phyloP scores from a whole-genome alignment of 306 rosid genomes.

The Cotoneaster glaucophyllus region DNA sequence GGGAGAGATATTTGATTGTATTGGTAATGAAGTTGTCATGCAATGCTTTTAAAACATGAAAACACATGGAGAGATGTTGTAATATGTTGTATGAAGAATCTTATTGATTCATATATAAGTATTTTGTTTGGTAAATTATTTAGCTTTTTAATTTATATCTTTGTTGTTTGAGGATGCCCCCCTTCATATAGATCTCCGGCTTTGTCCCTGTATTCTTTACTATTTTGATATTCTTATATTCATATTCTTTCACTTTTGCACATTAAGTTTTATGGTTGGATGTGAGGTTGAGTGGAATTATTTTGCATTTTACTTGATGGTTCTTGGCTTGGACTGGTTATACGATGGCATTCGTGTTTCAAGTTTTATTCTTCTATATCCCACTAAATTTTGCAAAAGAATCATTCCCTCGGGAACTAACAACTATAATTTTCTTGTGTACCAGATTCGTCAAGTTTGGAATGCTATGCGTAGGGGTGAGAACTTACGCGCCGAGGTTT shows the following conservation, averaged over 20 bases:
- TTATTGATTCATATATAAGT: no score
- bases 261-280: not conserved
- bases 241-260: not conserved
- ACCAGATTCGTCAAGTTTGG: constrained; percentile 93
- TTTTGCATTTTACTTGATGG: not conserved
- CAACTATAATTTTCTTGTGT: constrained; percentile 17
- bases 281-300: not conserved
- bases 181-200: no score
- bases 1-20: no score
- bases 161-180: no score
- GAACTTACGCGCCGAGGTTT: constrained; percentile 77
- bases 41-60: no score
- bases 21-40: no score
- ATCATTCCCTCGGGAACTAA: constrained; percentile 14
- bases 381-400: constrained; percentile 17
- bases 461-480: constrained; percentile 87
- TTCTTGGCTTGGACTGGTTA: not conserved
- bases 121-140: no score
- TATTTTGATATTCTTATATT: not conserved
- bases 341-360: not conserved
- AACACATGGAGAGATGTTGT: no score
- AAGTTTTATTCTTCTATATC: not conserved
- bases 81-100: no score
- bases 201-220: not conserved
- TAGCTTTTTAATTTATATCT: no score